Evolutionary conservation across 2,329 filamentous ascomycete species (phyloP), one percentile per base, ranked within the genome.

Genomic region (Fusarium pseudograminearum): DNA sequence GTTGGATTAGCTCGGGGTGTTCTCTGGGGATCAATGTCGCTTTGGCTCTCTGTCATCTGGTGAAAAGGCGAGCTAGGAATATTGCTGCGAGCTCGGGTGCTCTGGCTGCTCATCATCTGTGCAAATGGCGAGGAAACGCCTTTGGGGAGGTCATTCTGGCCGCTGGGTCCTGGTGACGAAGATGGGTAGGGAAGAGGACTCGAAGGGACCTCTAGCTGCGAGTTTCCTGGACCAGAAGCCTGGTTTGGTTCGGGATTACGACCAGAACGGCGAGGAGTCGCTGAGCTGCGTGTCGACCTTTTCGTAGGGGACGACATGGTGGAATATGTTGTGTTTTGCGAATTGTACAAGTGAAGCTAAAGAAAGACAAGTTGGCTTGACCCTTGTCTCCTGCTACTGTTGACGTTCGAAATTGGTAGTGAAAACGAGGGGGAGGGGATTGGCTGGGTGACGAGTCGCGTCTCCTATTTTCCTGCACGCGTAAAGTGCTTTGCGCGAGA

Each of bases 171-270:
- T 2, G 77, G 74, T 16, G 84, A 74, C 3, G 84, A 74, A 4
- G 84, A 88, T 73, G 86, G 88, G 80, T 90, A 97, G 80, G 93
- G 92, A 69, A 97, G 85, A 41, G 94, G 94, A 61, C 94, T 97
- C 6, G 93, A 96, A 7, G 88, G 87, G 66, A 90, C 83, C 72
- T 85, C 83, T 24, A 84, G 84, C 24, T 80, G 72, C 34, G 82
- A 81, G 52, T 78, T 80, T 57, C 57, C 63, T 57, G 79, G 79
- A 52, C 83, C 83, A 66, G 86, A 85, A 53, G 85, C 86, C 38
- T 61, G 61, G 44, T 77, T 78, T 38, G 74, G 70, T 58, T 78
- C 72, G 18, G 79, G 74, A 54, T 78, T 84, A 54, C 85, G 83
- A 46, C 74, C 72, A 51, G 80, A 80, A 53, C 79, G 79, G 62